phyloP scores from a whole-genome alignment of 495 filamentous ascomycete species.

The Lasiosphaeriaceae sp. region DNA sequence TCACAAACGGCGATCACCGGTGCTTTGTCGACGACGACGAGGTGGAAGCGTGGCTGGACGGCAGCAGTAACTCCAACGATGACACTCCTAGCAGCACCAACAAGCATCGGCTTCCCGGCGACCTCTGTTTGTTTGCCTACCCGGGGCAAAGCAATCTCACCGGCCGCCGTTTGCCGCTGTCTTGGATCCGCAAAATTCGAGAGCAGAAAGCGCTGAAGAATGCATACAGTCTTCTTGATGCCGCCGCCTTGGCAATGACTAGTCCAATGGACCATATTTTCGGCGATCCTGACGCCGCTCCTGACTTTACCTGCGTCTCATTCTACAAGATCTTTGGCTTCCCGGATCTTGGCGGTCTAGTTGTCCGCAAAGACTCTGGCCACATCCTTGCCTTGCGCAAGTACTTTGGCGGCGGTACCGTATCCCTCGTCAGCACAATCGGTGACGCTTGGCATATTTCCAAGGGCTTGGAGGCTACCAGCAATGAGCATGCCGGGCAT shows the following conservation, averaged over 20 bases:
- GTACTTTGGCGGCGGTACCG: constrained; percentile 78
- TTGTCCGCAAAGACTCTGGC: constrained; percentile 60
- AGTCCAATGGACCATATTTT: constrained; percentile 54
- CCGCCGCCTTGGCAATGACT: constrained; percentile 68
- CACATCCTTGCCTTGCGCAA: constrained; percentile 58
- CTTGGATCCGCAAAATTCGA: constrained; percentile 55
- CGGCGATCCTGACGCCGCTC: constrained; percentile 52
- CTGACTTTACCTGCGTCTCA: constrained; percentile 68
- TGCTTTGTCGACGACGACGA: constrained; percentile 65
- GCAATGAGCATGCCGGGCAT: not conserved
- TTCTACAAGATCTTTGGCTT: constrained; percentile 86
- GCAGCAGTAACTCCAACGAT: not conserved
- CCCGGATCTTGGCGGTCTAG: constrained; percentile 68
- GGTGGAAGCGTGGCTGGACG: constrained; percentile 60
- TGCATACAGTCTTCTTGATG: constrained; percentile 66
- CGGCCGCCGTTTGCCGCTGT: constrained; percentile 60
- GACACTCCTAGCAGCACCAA: constrained; percentile 8
- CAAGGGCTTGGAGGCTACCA: constrained; percentile 41
- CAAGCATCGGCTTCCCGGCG: constrained; percentile 13
- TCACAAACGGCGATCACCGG: constrained; percentile 47
- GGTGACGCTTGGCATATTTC: constrained; percentile 61
- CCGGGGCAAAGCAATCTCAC: constrained; percentile 80
- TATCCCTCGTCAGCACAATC: constrained; percentile 61
- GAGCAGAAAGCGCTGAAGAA: constrained; percentile 37
- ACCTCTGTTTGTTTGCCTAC: constrained; percentile 64